Evolutionary conservation across 106 monocot species (phyloP).

Genomic region (Dioscorea alata): DNA sequence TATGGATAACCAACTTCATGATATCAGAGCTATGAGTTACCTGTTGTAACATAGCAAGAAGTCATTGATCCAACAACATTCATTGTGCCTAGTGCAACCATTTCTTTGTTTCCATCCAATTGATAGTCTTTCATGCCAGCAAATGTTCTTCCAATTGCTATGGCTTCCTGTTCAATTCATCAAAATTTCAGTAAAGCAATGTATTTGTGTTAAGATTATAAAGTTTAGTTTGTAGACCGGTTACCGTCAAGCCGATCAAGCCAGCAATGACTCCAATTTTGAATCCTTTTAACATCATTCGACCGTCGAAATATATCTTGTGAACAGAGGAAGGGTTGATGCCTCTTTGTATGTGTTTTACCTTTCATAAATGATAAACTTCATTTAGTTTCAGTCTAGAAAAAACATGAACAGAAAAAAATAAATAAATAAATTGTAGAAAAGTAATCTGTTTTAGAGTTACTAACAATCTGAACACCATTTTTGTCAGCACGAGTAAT

Average conservation of each 20-base stretch:
- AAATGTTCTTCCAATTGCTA: constrained; percentile 94
- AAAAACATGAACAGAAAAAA: too few species aligned
- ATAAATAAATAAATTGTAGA: background rate
- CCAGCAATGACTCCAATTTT: constrained; percentile 64
- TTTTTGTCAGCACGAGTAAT: constrained; percentile 43
- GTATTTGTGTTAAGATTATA: too few species aligned
- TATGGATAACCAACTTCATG: too few species aligned
- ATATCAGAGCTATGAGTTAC: constrained; percentile 16
- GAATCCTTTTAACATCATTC: constrained; percentile 46
- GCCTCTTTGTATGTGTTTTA: constrained; percentile 50
- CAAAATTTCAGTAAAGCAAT: background rate
- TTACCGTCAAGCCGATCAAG: constrained; percentile 75
- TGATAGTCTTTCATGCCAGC: constrained; percentile 88
- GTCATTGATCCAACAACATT: constrained; percentile 78
- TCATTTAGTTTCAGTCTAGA: background rate
- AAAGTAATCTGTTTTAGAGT: background rate
- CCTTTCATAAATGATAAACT: constrained; percentile 26
- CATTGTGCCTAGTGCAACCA: constrained; percentile 92
- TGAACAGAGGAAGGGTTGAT: constrained; percentile 70
- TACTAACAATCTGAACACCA: constrained; percentile 58
- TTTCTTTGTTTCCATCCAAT: constrained; percentile 91
- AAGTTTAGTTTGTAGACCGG: background rate
- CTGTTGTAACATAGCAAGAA: constrained; percentile 88
- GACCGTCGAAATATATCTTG: constrained; percentile 56
- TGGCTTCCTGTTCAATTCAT: constrained; percentile 60